Conservation (phyloP, 169 alveolate genomes). For the Eimeria necatrix region DNA sequence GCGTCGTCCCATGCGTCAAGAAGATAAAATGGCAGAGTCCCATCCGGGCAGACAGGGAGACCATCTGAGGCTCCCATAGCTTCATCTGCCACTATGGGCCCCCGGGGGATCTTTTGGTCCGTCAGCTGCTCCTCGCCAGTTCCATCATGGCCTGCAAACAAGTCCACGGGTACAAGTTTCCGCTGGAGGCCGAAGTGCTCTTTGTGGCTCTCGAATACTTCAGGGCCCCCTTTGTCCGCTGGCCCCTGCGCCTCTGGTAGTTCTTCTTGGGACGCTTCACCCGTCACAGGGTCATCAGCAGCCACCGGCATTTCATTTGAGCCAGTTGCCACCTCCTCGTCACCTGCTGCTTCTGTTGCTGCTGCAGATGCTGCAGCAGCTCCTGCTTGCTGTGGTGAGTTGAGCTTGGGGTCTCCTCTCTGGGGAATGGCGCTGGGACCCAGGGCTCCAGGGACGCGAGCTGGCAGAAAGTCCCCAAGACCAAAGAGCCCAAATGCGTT, state of each 20-base stretch:
- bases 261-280: not conserved
- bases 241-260: not conserved
- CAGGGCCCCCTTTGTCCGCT: not conserved
- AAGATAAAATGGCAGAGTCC: slow-evolving; percentile 72
- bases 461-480: not conserved
- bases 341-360: not conserved
- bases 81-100: not conserved
- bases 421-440: not conserved
- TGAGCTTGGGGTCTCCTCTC: not conserved
- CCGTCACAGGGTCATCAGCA: slow-evolving; percentile 10
- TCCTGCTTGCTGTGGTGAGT: not conserved
- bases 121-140: not conserved
- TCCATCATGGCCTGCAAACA: slow-evolving; percentile 14
- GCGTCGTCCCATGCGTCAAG: slow-evolving; percentile 79
- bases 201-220: not conserved
- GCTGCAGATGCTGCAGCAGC: not conserved
- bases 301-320: slow-evolving; percentile 31
- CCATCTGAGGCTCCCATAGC: slow-evolving; percentile 20
- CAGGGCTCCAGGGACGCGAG: not conserved
- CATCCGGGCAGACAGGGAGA: slow-evolving; percentile 69
- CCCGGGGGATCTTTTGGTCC: not conserved
- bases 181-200: slow-evolving; percentile 5
- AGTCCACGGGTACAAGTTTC: not conserved
- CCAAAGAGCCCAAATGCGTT: not conserved
- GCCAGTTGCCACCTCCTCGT: not conserved